These are phyloP conservation scores for Barnettozyma populi DNA, from an alignment of 805 yeast genomes.

Conservation along the genomic window DNA sequence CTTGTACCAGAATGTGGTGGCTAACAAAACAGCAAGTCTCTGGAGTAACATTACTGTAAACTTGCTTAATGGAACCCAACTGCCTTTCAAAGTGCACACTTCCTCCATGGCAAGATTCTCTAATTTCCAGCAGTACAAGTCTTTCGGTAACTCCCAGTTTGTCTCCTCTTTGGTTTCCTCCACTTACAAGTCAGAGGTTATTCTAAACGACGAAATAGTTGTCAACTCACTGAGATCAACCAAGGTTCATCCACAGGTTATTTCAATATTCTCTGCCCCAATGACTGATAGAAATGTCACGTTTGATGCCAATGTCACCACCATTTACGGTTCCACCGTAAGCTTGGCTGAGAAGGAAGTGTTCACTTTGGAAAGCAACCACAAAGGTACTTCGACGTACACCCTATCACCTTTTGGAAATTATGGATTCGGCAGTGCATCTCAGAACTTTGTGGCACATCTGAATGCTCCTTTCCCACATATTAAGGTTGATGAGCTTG, in stretches of 20 bases:
- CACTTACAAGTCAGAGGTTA: slow-evolving; percentile 10
- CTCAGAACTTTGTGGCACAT: slow-evolving; percentile 25
- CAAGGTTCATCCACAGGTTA: slow-evolving; percentile 18
- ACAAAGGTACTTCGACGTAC: slow-evolving; percentile 42
- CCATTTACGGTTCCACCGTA: slow-evolving; percentile 18
- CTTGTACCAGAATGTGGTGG: slow-evolving; percentile 20
- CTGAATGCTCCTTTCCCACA: slow-evolving; percentile 20
- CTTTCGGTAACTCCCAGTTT: slow-evolving; percentile 37
- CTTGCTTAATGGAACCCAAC: slow-evolving; percentile 19
- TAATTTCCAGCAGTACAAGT: slow-evolving; percentile 34
- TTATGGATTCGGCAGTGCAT: slow-evolving; percentile 37
- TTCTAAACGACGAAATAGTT: slow-evolving; percentile 10
- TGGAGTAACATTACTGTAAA: slow-evolving; percentile 15
- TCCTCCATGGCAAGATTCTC: slow-evolving; percentile 25
- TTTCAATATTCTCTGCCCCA: slow-evolving; percentile 13
- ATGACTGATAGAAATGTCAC: slow-evolving; percentile 11
- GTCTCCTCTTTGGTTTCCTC: slow-evolving; percentile 16
- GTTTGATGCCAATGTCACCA: slow-evolving; percentile 17
- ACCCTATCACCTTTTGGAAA: slow-evolving; percentile 41
- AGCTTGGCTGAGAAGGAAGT: slow-evolving; percentile 17
- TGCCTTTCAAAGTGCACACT: slow-evolving; percentile 22
- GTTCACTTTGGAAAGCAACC: slow-evolving; percentile 24
- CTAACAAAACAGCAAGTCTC: slow-evolving; percentile 13
- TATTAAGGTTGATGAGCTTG: slow-evolving; percentile 29
- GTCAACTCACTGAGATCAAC: slow-evolving; percentile 8